Base-by-base conservation (phyloP, 2,329 filamentous ascomycete genomes). In the Colletotrichum nymphaeae region DNA sequence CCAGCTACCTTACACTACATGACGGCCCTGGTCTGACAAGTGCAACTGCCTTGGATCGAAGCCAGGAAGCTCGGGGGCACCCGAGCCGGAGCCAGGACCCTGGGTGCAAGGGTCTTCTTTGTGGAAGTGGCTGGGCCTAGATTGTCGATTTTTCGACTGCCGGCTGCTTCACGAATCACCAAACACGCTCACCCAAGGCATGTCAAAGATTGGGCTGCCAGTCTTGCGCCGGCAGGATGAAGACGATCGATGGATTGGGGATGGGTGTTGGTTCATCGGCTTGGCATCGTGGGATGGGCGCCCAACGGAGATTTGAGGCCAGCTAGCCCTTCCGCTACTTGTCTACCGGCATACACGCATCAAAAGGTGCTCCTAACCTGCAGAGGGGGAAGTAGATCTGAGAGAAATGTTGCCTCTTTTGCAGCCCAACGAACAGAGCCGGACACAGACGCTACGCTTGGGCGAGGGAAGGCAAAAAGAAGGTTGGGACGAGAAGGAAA, bases 401-500 rank as follows among this genome's bases (percentile, higher is more conserved):
- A 30, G 37, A 55, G 28, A 30, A 26, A n/a, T 26, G 32, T 56
- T 67, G 55, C 26, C 62, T 62, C 35, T 49, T n/a, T 59, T 60
- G 14, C 69, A 32, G 55, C 28, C 67, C 49, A 62, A 66, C 67
- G 32, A 62, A 42, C 37, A 42, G 6, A 42, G 37, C 4, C 24
- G 63, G 24, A 32, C 60, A 52, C n/a, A 30, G 55, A 5, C 53
- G 37, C 35, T 35, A 65, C 26, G 42, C 42, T 49, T 11, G 42
- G 60, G 19, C 28, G 60, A 16, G 22, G 28, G 6, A 12, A 11
- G 7, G 19, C 22, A 14, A 12, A 6, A 37, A 60, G 71, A 67
- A 63, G 72, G 72, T 63, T 72, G 63, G 72, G 69, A 67, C 52
- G 58, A 68, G 68, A 59, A 59, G 63, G 66, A 71, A 9, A n/a